A percentile compares a stretch with the other conserved stretches of the same genome.
Evolutionary conservation across 1,139 yeast species (phyloP).

Genomic region (Pichia sp.): DNA sequence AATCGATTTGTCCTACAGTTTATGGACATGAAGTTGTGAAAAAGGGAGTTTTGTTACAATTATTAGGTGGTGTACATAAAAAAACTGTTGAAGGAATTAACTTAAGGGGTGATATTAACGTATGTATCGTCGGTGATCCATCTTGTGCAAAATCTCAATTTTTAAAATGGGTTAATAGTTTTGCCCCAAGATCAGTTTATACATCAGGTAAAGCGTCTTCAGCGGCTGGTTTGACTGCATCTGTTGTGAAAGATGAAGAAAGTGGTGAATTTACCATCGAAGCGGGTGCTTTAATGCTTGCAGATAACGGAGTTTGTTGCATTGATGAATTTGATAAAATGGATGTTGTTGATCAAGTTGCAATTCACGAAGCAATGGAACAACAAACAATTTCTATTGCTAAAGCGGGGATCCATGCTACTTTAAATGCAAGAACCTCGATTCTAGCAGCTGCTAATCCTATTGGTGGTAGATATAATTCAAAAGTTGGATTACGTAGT

Average conservation of each 20-base stretch:
- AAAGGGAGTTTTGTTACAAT: slow-evolving; percentile 82
- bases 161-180: slow-evolving; percentile 84
- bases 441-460: slow-evolving; percentile 98
- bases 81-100: slow-evolving; percentile 91
- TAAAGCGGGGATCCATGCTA: slow-evolving; percentile 97
- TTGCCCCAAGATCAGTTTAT: slow-evolving; percentile 91
- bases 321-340: slow-evolving; percentile 98
- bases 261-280: slow-evolving; percentile 96
- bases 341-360: slow-evolving; percentile 95
- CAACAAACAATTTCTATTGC: slow-evolving; percentile 98
- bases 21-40: slow-evolving; percentile 94
- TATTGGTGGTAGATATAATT: slow-evolving; percentile 87
- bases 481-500: slow-evolving; percentile 76
- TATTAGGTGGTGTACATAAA: slow-evolving; percentile 95
- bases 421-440: slow-evolving; percentile 91
- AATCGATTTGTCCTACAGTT: slow-evolving; percentile 93
- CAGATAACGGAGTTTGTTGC: slow-evolving; percentile 98
- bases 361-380: slow-evolving; percentile 99
- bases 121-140: slow-evolving; percentile 97
- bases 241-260: slow-evolving; percentile 96
- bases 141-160: slow-evolving; percentile 97
- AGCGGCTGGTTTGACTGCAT: slow-evolving; percentile 98
- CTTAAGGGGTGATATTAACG: slow-evolving; percentile 93
- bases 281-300: slow-evolving; percentile 98
- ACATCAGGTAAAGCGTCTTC: slow-evolving; percentile 98